Conservation (phyloP, 2,329 filamentous ascomycete genomes). For the Teratosphaeria zuluensis region DNA sequence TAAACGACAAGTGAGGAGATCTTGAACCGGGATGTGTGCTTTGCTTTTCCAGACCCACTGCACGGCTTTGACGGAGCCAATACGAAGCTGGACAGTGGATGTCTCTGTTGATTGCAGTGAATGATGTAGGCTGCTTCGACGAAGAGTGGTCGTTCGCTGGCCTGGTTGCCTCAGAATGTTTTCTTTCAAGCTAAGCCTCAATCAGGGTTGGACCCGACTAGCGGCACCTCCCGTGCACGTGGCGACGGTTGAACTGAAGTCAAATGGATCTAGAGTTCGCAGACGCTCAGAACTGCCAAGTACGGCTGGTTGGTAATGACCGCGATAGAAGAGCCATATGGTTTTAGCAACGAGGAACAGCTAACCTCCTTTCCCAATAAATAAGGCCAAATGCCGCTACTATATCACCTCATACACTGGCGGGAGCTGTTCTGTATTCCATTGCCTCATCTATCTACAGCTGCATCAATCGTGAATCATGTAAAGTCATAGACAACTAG, state of each 20-base stretch:
- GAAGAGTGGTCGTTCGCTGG: background rate
- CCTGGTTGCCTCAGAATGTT: background rate
- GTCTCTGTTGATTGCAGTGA: no score
- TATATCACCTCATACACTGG: no score
- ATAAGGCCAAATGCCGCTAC: no score
- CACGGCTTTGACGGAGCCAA: background rate
- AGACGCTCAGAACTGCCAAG: no score
- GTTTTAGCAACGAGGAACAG: no score
- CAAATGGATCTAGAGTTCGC: no score
- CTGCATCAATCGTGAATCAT: conserved; percentile 25
- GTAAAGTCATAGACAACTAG: conserved; percentile 85
- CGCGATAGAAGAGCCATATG: no score
- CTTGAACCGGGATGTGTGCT: background rate
- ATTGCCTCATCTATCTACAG: background rate
- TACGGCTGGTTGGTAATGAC: no score
- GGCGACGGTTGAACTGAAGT: background rate
- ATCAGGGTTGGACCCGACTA: background rate
- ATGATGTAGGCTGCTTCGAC: no score
- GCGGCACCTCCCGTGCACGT: background rate
- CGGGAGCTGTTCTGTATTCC: no score
- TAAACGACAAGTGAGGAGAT: background rate
- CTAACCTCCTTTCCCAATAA: no score
- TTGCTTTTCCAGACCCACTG: background rate
- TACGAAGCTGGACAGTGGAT: background rate
- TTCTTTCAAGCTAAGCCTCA: background rate